Base-by-base conservation (phyloP, 345 rosid species). In the Eucalyptus polybractea region DNA sequence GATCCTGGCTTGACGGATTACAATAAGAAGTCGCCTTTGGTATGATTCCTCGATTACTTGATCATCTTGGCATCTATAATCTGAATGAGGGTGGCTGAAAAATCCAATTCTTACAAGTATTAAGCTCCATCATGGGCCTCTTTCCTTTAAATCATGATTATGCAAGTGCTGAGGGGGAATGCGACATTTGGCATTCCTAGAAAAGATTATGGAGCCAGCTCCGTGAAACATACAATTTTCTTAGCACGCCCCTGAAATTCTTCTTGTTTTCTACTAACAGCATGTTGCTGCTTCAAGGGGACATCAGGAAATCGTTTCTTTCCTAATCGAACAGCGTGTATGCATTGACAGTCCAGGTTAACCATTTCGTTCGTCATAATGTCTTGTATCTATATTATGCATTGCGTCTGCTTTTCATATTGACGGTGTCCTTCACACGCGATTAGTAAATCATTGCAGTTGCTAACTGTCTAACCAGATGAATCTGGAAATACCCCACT, bases 21-120 rank as follows among this genome's bases (percentile, higher is more conserved):
- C 89, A 94, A 93, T 67, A 96, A 98, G 88, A 94, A 98, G 93
- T 94, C 98, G 7, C 97, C 99, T 49, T 90, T 97, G 98, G 99
- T 97, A 95, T 87, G 87, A 21, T 86, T 88, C 89, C 33, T 49
- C 17, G 1, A 80, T 65, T 29, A 29, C 25, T 21, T 60, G 50
- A 53, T 58, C 45, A 47, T 22, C 33, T 27, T 10, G 51, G 51
- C 45, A 33, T 69, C 56, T 37, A 76, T 76, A 76, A 76, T 40
- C 85, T 76, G 62, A 1, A 33, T 33, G 17, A 40, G 85, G 15
- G 85, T 88, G 25, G 86, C 65, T 33, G 87, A 19, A 80, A 72
- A 29, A 53, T 21, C 69, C 13, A 27, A 19, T 21, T 24, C 27
- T 88, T 69, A 88, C 29, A 27, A 22, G n/a, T 72, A 88, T 13